Percentiles rank a stretch among this genome's conserved stretches.
Conservation (phyloP, 768 basidiomycete species). For the Rhodotorula diobovata region DNA sequence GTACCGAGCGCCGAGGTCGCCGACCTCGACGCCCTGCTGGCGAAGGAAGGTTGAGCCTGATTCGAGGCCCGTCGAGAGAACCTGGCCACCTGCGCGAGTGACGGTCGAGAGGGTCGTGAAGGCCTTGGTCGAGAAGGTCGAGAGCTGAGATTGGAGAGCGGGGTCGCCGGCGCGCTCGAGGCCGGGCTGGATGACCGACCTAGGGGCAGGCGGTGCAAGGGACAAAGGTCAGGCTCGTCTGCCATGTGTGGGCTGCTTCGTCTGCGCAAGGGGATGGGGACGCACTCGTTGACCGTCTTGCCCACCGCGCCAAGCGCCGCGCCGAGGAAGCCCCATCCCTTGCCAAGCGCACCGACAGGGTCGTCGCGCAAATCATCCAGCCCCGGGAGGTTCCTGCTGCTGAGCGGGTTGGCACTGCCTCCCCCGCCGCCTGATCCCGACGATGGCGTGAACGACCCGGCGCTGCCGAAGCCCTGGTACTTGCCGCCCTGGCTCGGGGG, state of each 20-base stretch:
- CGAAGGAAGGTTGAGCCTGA: constrained; percentile 72
- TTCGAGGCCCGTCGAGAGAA: constrained; percentile 39
- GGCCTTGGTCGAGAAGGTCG: constrained; percentile 58
- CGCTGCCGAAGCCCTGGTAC: constrained; percentile 75
- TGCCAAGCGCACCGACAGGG: constrained; percentile 75
- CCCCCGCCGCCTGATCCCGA: neutral
- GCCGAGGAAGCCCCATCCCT: constrained; percentile 95
- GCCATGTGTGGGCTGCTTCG: too few species aligned
- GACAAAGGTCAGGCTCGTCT: neutral
- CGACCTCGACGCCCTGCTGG: constrained; percentile 76
- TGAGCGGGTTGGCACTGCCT: constrained; percentile 61
- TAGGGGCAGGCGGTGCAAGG: neutral
- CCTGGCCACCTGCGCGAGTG: constrained; percentile 59
- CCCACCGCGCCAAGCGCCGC: constrained; percentile 75
- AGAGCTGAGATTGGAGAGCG: constrained; percentile 66
- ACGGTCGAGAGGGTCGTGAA: constrained; percentile 59
- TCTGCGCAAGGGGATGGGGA: neutral
- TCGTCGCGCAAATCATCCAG: constrained; percentile 78
- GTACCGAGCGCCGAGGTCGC: constrained; percentile 34
- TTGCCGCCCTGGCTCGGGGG: constrained; percentile 91
- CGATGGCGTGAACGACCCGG: neutral
- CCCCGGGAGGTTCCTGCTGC: constrained; percentile 73
- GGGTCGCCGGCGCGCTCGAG: constrained; percentile 78
- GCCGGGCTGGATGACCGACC: constrained; percentile 81
- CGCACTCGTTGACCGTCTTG: constrained; percentile 64